Evolutionary conservation across 2,329 filamentous ascomycete genomes (phyloP), one percentile per base, ranked within the genome.

Genomic region (Aureobasidium melanogenum): DNA sequence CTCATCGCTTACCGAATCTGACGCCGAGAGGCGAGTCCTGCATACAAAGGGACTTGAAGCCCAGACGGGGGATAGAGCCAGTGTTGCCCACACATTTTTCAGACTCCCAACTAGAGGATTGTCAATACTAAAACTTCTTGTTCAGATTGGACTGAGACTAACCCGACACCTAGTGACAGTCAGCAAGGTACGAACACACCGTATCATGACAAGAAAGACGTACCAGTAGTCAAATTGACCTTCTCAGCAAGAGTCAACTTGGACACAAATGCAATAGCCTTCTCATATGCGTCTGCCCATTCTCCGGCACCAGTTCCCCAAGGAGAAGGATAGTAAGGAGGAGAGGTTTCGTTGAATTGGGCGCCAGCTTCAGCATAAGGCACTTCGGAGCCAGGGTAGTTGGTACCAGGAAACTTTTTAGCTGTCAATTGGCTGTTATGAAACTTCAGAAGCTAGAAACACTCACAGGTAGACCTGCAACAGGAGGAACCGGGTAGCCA

Each of bases 211-310:
- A 9, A 9, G 9, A 43, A 2, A 14, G 14, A 36, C 56, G 3
- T 22, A 60, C 93, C 93, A 0, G 92, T 97, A 2, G 93, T 97
- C 65, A 99, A 73, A 73, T 97, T 97, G 74, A 97, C 91, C 77
- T 96, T 97, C 74, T 97, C 92, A 12, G 85, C 71, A 38, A 96
- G 80, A 0, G 91, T 96, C 75, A 96, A 76, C 71, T 91, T 85
- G 10, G 87, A 88, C 48, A 97, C 91, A 69, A 96, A 93, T 2
- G 80, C 83, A 66, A 83, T 84, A 1, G 92, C 92, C 73, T 88
- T 86, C 22, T 75, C 77, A 67, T 96, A 92, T 41, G 91, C 90
- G 7, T 84, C 82, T 59, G 83, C 80, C 91, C 91, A 96, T 47
- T 82, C 77, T 12, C 88, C 88, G 6, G 83, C 73, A 19, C 89